Conservation (phyloP, 345 rosid genomes). For the Schrenkiella parvula region DNA sequence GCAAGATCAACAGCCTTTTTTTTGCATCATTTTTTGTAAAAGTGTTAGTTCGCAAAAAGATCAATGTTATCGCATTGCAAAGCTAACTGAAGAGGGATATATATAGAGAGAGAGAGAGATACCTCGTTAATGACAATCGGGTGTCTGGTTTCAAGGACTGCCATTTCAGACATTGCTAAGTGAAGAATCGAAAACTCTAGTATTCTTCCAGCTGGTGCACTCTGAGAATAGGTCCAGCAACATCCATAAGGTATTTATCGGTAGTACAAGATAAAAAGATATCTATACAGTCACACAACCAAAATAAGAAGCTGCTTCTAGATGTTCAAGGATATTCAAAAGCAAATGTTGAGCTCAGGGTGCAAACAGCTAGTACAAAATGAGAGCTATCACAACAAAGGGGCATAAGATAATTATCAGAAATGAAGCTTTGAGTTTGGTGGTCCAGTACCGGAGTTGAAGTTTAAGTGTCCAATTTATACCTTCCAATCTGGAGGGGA, state of each 20-base stretch:
- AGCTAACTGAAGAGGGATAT: neutral
- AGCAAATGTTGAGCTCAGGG: neutral
- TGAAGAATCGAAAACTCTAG: conserved; percentile 89
- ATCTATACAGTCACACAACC: neutral
- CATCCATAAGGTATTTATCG: neutral
- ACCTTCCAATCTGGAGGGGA: conserved; percentile 95
- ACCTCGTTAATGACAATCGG: conserved; percentile 97
- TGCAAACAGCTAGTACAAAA: neutral
- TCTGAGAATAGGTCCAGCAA: conserved; percentile 39
- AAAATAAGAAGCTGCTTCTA: neutral
- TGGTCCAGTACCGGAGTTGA: neutral
- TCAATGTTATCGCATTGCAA: neutral
- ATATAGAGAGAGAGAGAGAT: neutral
- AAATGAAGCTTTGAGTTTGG: neutral
- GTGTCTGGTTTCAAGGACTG: conserved; percentile 77
- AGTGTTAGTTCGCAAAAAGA: conserved; percentile 12
- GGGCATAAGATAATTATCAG: neutral
- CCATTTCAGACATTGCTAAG: conserved; percentile 89
- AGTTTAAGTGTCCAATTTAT: neutral
- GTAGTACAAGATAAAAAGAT: neutral
- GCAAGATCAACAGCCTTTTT: conserved; percentile 95
- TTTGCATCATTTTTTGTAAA: conserved; percentile 8
- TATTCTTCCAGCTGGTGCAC: conserved; percentile 80
- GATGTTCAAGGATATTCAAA: conserved; percentile 3
- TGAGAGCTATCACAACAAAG: neutral